Evolutionary conservation across 169 alveolate species (phyloP).

Genomic region (Plasmodium relictum): DNA sequence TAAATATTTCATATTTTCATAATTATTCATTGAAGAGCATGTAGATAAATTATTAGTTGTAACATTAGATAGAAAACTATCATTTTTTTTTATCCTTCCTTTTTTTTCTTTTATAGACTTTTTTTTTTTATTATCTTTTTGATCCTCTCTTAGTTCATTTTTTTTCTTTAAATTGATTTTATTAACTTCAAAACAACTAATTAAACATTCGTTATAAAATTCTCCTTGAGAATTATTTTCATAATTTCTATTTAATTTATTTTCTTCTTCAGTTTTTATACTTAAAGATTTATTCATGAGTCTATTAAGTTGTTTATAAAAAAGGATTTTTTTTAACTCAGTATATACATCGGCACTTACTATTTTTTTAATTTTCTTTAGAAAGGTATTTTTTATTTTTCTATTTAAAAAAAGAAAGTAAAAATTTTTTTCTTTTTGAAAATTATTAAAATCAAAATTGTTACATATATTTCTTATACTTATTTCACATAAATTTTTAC

Average conservation of each 20-base stretch:
- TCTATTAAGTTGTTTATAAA: constrained; percentile 14
- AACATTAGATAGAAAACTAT: not conserved
- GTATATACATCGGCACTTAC: not conserved
- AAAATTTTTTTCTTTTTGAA: constrained; percentile 15
- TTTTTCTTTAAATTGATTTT: too few relatives aligned
- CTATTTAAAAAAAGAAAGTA: constrained; percentile 26
- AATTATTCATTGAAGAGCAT: constrained; percentile 11
- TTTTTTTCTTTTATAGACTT: not conserved
- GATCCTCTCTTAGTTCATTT: not conserved
- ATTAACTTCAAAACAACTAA: too few relatives aligned
- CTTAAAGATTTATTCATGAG: constrained; percentile 24
- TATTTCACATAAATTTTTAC: constrained; percentile 40
- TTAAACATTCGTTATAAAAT: not conserved
- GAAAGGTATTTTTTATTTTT: constrained; percentile 44
- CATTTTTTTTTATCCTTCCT: constrained; percentile 3
- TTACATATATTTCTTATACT: constrained; percentile 41
- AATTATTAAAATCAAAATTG: constrained; percentile 25
- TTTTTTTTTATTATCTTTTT: not conserved
- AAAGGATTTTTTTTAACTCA: constrained; percentile 17
- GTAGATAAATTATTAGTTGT: constrained; percentile 9
- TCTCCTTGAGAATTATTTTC: not conserved
- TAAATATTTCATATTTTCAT: not conserved
- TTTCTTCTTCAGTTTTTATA: not conserved
- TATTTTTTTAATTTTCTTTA: constrained; percentile 27
- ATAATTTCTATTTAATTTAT: too few relatives aligned